Evolutionary conservation across 2,329 filamentous ascomycete genomes (phyloP), one percentile per base, ranked within the genome.

Genomic region (Ophiostoma triangulosporum): DNA sequence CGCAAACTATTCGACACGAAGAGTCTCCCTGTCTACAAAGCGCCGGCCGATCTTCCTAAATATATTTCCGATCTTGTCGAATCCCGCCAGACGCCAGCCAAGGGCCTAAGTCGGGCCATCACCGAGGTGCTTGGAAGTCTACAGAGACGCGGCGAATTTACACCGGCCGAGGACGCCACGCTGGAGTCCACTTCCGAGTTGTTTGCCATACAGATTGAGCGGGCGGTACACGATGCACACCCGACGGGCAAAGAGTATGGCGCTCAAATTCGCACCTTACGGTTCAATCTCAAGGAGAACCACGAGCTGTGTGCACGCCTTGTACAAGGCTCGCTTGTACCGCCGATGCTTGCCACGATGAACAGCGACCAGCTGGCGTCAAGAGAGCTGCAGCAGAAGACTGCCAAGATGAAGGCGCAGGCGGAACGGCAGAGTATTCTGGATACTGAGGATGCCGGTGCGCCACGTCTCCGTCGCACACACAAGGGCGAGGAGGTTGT

Each of bases 401-500:
- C 80, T 24, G 85, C 85, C 15, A 80, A 83, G 61, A 82, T 91
- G 75, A 85, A 86, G 66, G 85, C 86, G 50, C 78, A 81, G 57
- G 81, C 82, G 0, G 87, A 93, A 63, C 87, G 89, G 62, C 86
- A 91, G 65, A 86, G 91, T 46, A 90, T 93, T 48, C 77, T 95
- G 32, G 82, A 91, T 56, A 79, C 88, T 14, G 80, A 86, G 20
- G 81, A 86, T 17, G 87, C 27, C 3, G 17, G 80, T 2, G 88
- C 80, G 1, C 86, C 90, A 4, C 81, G 89, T 3, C 83, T 96
- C 54, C 80, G 89, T 62, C 82, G 87, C 60, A 96, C 91, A 2
- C 91, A 97, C 71, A 97, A 97, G 67, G 93, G 93, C 12, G 90
- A 96, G 55, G 93, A 97, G 64, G 68, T 95, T 15, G 77, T 97